These are phyloP conservation scores for Aspergillus jensenii DNA, from an alignment of 2,329 filamentous ascomycete species.

Conservation along the genomic window DNA sequence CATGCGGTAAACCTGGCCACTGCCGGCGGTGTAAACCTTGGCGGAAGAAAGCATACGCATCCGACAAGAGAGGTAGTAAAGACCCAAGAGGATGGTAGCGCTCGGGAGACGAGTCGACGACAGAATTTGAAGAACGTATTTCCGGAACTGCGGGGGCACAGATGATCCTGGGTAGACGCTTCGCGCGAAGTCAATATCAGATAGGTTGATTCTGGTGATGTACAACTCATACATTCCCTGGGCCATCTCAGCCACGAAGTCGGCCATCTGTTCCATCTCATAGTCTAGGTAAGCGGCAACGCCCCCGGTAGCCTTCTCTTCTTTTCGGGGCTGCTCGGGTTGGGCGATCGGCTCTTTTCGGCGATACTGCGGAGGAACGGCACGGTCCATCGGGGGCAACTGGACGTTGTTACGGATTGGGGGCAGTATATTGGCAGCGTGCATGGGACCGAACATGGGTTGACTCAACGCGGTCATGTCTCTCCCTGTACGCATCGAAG, in stretches of 20 bases:
- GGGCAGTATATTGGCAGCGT: slow-evolving; percentile 38
- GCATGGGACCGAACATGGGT: slow-evolving; percentile 36
- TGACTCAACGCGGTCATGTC: slow-evolving; percentile 36
- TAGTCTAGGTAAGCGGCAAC: slow-evolving; percentile 95
- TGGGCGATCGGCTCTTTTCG: slow-evolving; percentile 40
- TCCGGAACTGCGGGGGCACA: slow-evolving; percentile 74
- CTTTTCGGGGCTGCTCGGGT: slow-evolving; percentile 48
- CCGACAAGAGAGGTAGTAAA: slow-evolving; percentile 84
- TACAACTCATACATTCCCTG: slow-evolving; percentile 66
- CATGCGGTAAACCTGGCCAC: slow-evolving; percentile 79
- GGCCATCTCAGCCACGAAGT: slow-evolving; percentile 90
- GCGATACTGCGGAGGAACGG: slow-evolving; percentile 44
- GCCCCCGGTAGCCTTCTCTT: slow-evolving; percentile 72
- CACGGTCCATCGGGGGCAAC: slow-evolving; percentile 41
- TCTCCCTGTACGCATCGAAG: slow-evolving; percentile 32
- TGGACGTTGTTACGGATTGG: slow-evolving; percentile 42
- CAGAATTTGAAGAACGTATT: slow-evolving; percentile 88
- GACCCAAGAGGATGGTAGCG: slow-evolving; percentile 84
- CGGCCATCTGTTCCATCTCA: slow-evolving; percentile 93
- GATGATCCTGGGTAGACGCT: slow-evolving; percentile 62
- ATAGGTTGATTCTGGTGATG: slow-evolving; percentile 55
- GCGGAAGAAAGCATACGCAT: slow-evolving; percentile 70
- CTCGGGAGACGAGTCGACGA: slow-evolving; percentile 87
- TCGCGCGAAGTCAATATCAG: slow-evolving; percentile 64
- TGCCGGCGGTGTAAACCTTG: slow-evolving; percentile 55